Conservation (phyloP, 1,139 yeast genomes). For the Schizosaccharomyces versatilis region DNA sequence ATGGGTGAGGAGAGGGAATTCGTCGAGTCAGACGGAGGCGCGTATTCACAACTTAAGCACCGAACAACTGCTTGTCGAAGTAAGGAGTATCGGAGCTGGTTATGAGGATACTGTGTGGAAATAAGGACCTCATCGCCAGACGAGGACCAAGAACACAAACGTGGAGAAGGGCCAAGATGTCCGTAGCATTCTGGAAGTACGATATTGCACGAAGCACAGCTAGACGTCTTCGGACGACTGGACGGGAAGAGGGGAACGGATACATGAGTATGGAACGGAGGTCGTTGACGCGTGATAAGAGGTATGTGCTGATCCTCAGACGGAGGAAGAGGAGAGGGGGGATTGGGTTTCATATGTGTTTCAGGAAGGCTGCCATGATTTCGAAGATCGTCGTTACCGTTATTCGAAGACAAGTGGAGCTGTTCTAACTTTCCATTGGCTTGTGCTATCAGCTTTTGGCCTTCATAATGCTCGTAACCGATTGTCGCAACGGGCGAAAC, state of each 20-base stretch:
- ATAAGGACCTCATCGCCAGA: not conserved
- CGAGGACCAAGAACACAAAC: not conserved
- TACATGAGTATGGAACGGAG: too few relatives aligned
- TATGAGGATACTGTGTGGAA: not conserved
- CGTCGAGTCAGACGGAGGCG: not conserved
- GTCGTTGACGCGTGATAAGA: too few relatives aligned
- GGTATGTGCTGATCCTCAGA: not conserved
- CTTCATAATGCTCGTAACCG: not conserved
- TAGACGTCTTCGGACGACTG: not conserved
- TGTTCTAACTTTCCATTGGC: not conserved
- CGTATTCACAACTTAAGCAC: constrained; percentile 1
- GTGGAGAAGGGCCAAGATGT: not conserved
- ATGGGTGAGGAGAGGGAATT: not conserved
- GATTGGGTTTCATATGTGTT: not conserved
- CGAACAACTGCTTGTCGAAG: not conserved
- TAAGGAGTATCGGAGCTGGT: not conserved
- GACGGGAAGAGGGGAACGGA: not conserved
- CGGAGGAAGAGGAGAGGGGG: not conserved
- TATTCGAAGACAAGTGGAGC: not conserved
- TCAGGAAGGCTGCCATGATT: not conserved
- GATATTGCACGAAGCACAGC: not conserved
- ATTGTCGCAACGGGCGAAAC: not conserved
- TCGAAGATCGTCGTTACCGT: not conserved
- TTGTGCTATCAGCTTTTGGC: not conserved
- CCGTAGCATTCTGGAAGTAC: not conserved